A percentile compares a stretch with the other conserved stretches of the same genome.
phyloP scores from a whole-genome alignment of 75 land plant genomes.

The Sequoia sempervirens region DNA sequence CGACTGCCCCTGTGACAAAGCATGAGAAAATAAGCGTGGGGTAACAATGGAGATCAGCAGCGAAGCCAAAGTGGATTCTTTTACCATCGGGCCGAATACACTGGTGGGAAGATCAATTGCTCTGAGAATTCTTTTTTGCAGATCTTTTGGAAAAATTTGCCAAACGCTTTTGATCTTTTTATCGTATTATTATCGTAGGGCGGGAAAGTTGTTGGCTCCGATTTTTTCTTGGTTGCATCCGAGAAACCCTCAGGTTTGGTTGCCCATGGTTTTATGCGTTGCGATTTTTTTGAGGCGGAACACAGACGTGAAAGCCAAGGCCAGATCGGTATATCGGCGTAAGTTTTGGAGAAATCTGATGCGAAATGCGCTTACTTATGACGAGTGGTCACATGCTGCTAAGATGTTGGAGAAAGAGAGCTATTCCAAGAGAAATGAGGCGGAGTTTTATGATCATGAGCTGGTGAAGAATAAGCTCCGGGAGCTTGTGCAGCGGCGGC shows the following conservation, averaged over 20 bases:
- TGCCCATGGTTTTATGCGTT: slow-evolving; percentile 53
- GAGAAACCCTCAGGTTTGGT: slow-evolving; percentile 62
- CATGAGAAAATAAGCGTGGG: neutral
- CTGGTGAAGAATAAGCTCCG: slow-evolving; percentile 83
- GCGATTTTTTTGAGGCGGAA: slow-evolving; percentile 58
- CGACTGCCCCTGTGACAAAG: neutral
- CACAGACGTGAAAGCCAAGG: slow-evolving; percentile 55
- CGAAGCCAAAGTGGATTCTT: slow-evolving; percentile 61
- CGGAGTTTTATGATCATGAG: slow-evolving; percentile 88
- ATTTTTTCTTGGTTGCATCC: slow-evolving; percentile 70
- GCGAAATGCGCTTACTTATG: slow-evolving; percentile 84
- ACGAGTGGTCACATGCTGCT: slow-evolving; percentile 97
- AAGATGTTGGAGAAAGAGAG: slow-evolving; percentile 86
- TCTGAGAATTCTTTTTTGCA: slow-evolving; percentile 67
- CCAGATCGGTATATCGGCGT: slow-evolving; percentile 73
- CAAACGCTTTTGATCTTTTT: slow-evolving; percentile 1
- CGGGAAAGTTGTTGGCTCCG: slow-evolving; percentile 12
- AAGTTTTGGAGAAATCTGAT: slow-evolving; percentile 96
- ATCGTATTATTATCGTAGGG: neutral
- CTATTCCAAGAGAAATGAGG: slow-evolving; percentile 45
- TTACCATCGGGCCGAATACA: slow-evolving; percentile 78
- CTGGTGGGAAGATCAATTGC: slow-evolving; percentile 77
- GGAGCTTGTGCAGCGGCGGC: slow-evolving; percentile 77
- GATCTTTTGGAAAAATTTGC: slow-evolving; percentile 30
- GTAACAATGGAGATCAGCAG: slow-evolving; percentile 69